phyloP scores from a whole-genome alignment of 768 basidiomycete species.

The Mycena amicta region DNA sequence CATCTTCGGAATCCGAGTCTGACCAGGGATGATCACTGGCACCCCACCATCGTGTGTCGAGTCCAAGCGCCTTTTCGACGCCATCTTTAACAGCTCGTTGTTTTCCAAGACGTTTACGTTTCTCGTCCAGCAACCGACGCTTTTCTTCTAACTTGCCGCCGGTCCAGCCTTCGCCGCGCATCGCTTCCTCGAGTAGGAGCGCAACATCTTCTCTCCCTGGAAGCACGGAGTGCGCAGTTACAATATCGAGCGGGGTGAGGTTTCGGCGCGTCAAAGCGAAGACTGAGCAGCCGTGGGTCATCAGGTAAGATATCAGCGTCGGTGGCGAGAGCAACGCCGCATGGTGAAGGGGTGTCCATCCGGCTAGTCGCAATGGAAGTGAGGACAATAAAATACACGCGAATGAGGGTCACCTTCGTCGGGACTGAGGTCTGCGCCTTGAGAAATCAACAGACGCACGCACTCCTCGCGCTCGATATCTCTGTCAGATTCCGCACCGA shows the following conservation, averaged over 20 bases:
- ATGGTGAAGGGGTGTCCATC: constrained; percentile 95
- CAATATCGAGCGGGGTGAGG: constrained; percentile 86
- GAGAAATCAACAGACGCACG: constrained; percentile 74
- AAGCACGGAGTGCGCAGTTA: constrained; percentile 79
- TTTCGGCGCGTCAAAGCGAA: constrained; percentile 76
- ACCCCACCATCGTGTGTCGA: constrained; percentile 70
- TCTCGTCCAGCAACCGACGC: constrained; percentile 61
- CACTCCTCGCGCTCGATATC: constrained; percentile 92
- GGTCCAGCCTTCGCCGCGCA: constrained; percentile 83
- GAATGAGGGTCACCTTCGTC: constrained; percentile 55
- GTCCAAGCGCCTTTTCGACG: constrained; percentile 57
- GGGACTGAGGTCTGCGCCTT: constrained; percentile 69
- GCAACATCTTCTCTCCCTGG: constrained; percentile 86
- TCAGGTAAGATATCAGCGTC: constrained; percentile 86
- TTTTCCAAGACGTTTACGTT: constrained; percentile 52
- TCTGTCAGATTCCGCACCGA: constrained; percentile 78
- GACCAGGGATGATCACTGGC: constrained; percentile 46
- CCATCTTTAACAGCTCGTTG: constrained; percentile 59
- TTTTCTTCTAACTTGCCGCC: constrained; percentile 76
- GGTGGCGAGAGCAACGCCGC: constrained; percentile 88
- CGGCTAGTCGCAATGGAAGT: constrained; percentile 51
- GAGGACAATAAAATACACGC: constrained; percentile 8
- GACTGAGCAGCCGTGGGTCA: constrained; percentile 90
- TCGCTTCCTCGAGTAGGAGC: constrained; percentile 84
- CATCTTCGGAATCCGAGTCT: constrained; percentile 43